These are phyloP conservation scores for Grosmannia huntii DNA, from an alignment of 2,329 filamentous ascomycete genomes.

Conservation along the genomic window DNA sequence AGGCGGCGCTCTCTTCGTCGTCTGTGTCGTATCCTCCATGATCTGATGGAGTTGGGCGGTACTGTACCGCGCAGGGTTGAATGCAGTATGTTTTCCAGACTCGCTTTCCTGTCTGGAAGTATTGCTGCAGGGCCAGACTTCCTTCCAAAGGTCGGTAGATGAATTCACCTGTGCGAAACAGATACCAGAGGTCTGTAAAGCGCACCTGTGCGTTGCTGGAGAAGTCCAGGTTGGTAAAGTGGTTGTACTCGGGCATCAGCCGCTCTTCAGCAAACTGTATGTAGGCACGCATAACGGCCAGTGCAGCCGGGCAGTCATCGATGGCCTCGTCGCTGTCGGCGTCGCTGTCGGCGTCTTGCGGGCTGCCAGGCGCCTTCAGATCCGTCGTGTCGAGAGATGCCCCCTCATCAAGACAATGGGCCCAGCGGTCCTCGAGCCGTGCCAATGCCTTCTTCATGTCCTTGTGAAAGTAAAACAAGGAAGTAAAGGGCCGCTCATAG, in stretches of 20 bases:
- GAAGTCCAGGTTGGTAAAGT: neutral
- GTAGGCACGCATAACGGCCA: conserved; percentile 5
- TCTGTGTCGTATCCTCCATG: neutral
- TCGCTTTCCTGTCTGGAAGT: conserved; percentile 7
- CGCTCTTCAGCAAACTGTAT: neutral
- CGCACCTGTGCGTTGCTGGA: conserved; percentile 5
- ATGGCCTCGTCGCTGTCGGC: neutral
- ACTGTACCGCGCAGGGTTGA: neutral
- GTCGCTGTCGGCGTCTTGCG: neutral
- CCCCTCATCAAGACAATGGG: neutral
- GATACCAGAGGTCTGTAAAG: conserved; percentile 11
- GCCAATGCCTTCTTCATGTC: neutral
- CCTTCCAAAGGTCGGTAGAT: conserved; percentile 6
- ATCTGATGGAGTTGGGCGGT: neutral
- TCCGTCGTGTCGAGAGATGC: neutral
- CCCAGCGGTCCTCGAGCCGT: conserved; percentile 5
- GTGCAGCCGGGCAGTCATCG: conserved; percentile 2
- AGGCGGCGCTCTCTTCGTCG: neutral
- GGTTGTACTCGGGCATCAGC: neutral
- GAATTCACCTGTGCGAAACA: conserved; percentile 10
- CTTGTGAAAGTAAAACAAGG: conserved; percentile 8
- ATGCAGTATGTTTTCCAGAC: conserved; percentile 3
- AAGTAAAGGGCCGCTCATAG: conserved; percentile 10
- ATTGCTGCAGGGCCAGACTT: neutral
- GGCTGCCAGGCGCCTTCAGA: neutral